Base-by-base conservation (phyloP, 2,329 filamentous ascomycete species). In the Blumeriella jaapii region DNA sequence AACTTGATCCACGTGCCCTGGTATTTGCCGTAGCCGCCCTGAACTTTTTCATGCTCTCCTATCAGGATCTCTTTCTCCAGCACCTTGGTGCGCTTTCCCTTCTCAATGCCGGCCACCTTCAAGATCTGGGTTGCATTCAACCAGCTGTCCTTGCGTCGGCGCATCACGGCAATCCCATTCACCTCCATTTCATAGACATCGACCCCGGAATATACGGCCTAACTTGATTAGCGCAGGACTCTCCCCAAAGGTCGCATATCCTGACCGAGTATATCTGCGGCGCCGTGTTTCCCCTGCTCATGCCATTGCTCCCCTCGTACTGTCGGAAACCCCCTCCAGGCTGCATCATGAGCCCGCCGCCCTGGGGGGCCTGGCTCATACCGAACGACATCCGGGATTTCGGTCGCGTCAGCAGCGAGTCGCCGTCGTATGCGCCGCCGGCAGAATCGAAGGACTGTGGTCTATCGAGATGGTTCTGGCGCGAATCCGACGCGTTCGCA, bases 181-280 rank as follows among this genome's bases (percentile, higher is more conserved):
- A 96, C 82, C 58, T 95, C 87, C 86, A 96, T 95, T 61, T 98
- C 91, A 64, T 96, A 98, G 11, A 98, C 91, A 42, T 89, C 80
- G 29, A 96, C 85, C 48, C 87, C 86, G 6, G 89, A 96, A 59
- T 96, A 96, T 25, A 93, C 82, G 41, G 89, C 89, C 76, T 74
- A 42, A 24, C 24, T 32, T 29, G n/a, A 18, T 49, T 45, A 47
- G 43, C 35, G 14, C 13, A 29, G 20, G 17, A 27, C 10, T 33
- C 13, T n/a, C 12, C 14, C 5, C 7, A 5, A 16, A 15, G 2
- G 17, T 10, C 19, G 35, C n/a, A 22, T n/a, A 34, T 33, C 30
- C 67, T 47, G 54, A 78, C 74, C 44, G 73, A 75, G 52, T 78
- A 79, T 45, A 79, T 78, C 44, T 70, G 68, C 34, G 70, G 68